phyloP scores from a whole-genome alignment of 2,329 filamentous ascomycete genomes.

The Drechslerella dactyloides region DNA sequence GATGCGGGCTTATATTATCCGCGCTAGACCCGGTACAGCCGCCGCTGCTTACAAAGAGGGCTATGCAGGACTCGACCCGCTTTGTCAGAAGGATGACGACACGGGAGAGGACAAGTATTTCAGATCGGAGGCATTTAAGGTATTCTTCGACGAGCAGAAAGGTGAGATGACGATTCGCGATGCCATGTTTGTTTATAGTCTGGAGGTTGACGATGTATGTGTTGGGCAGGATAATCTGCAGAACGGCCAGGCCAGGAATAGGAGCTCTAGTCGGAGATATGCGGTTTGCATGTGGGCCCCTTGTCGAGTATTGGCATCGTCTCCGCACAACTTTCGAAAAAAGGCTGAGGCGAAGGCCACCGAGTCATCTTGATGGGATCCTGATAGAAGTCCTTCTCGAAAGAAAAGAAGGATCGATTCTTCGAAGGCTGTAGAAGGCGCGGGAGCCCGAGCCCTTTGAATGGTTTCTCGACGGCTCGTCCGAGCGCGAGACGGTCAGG shows the following conservation, averaged over 20 bases:
- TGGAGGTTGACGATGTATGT: conserved; percentile 23
- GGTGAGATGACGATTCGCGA: conserved; percentile 45
- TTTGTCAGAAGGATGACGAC: conserved; percentile 41
- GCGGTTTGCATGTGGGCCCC: conserved; percentile 30
- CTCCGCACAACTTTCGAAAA: conserved; percentile 34
- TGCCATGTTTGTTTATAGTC: conserved; percentile 5
- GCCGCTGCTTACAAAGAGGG: conserved; percentile 29
- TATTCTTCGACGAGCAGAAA: conserved; percentile 1
- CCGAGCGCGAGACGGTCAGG: conserved; percentile 25
- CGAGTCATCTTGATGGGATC: conserved; percentile 10
- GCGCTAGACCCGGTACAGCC: conserved; percentile 33
- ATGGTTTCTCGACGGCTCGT: conserved; percentile 22
- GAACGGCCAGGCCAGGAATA: conserved; percentile 1
- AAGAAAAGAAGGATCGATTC: not conserved
- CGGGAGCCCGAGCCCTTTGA: not conserved
- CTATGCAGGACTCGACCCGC: conserved; percentile 21
- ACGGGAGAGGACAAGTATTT: conserved; percentile 8
- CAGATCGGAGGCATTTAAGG: conserved; percentile 37
- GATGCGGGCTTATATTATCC: conserved; percentile 7
- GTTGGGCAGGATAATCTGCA: conserved; percentile 26
- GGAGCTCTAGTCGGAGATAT: conserved; percentile 48
- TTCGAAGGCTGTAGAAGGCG: conserved; percentile 3
- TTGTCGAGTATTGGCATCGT: conserved; percentile 44
- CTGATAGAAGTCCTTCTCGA: not conserved
- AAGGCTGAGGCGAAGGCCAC: conserved; percentile 42